A percentile compares a stretch with the other conserved stretches of the same genome.
phyloP scores from a whole-genome alignment of 2,329 filamentous ascomycete species.

The Colletotrichum chrysophilum region DNA sequence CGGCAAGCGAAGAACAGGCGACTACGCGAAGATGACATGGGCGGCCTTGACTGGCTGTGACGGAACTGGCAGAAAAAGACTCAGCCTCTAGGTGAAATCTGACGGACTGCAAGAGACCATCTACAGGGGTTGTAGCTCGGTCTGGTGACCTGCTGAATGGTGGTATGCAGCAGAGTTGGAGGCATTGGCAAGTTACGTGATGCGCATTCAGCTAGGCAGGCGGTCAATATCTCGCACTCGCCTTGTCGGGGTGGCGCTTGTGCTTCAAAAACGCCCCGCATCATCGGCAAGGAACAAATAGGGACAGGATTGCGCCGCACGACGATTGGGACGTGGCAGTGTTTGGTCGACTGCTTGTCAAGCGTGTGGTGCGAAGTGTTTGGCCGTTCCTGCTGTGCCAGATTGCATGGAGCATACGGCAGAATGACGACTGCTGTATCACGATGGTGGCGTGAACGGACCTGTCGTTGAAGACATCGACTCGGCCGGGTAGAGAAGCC shows the following conservation, averaged over 20 bases:
- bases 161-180: background rate
- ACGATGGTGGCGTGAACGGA: background rate
- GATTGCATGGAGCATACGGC: background rate
- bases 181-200: background rate
- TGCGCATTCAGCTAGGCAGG: background rate
- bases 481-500: constrained; percentile 12
- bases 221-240: background rate
- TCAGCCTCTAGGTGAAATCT: background rate
- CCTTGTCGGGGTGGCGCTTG: background rate
- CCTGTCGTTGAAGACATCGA: background rate
- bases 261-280: background rate
- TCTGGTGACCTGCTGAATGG: background rate
- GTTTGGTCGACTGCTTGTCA: background rate
- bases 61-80: background rate
- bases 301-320: background rate
- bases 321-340: background rate
- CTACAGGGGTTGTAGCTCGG: background rate
- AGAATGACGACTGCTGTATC: background rate
- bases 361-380: background rate
- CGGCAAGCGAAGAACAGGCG: background rate
- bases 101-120: background rate
- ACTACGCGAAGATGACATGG: background rate
- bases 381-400: background rate
- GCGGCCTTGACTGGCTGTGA: background rate
- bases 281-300: background rate